These are phyloP conservation scores for Elsinoe perseae DNA, from an alignment of 2,329 filamentous ascomycete species.

Conservation along the genomic window DNA sequence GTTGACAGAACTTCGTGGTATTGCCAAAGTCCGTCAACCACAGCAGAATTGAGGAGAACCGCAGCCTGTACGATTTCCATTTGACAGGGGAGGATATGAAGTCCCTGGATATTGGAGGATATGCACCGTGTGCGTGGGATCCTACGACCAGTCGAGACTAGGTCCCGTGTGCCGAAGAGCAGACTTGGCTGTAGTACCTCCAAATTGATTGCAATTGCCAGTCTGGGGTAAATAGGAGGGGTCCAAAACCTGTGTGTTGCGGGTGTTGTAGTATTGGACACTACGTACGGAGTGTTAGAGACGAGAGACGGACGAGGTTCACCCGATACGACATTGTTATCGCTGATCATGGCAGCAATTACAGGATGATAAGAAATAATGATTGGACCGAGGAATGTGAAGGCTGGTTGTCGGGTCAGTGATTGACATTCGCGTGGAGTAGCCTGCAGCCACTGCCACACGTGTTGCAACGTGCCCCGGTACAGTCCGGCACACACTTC, in stretches of 20 bases:
- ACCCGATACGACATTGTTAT: conserved; percentile 3
- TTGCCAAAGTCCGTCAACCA: conserved; percentile 56
- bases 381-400: background rate
- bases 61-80: conserved; percentile 53
- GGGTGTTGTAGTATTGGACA: background rate
- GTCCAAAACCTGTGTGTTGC: background rate
- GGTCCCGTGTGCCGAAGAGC: background rate
- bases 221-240: conserved; percentile 7
- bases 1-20: conserved; percentile 49
- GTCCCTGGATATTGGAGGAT: conserved; percentile 45
- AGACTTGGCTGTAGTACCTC: background rate
- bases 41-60: conserved; percentile 54
- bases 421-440: background rate
- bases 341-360: conserved; percentile 7
- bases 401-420: background rate
- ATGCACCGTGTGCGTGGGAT: conserved; percentile 54
- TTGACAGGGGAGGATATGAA: conserved; percentile 53
- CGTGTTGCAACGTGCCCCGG: conserved; percentile 11
- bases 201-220: background rate
- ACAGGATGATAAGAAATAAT: background rate
- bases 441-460: background rate
- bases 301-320: conserved; percentile 9
- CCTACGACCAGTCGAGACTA: conserved; percentile 40
- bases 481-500: background rate
- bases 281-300: background rate